Conservation (phyloP, 768 basidiomycete species). For the Leucosporidium scottii region DNA sequence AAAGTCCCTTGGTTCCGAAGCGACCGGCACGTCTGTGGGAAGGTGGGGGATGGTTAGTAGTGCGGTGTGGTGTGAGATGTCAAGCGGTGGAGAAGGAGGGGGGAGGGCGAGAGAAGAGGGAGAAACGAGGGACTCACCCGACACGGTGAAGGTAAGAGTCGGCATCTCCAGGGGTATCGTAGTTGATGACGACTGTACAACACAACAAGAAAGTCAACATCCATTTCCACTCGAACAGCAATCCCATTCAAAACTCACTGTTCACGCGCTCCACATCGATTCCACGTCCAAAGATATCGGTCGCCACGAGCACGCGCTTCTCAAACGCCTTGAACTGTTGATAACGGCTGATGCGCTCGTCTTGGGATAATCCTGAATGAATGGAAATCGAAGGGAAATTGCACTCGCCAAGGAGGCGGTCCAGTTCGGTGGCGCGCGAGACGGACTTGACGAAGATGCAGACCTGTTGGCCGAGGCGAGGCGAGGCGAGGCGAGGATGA, state of each 20-base stretch:
- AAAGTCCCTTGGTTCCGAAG: slow-evolving; percentile 98
- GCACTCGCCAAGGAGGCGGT: slow-evolving; percentile 90
- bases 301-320: slow-evolving; percentile 97
- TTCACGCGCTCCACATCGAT: slow-evolving; percentile 99
- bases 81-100: too few relatives aligned
- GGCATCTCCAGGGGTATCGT: slow-evolving; percentile 93
- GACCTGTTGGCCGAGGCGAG: slow-evolving; percentile 53
- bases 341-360: slow-evolving; percentile 93
- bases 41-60: too few relatives aligned
- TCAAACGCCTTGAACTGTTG: slow-evolving; percentile 98
- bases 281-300: slow-evolving; percentile 98
- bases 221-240: too few relatives aligned
- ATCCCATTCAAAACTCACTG: too few relatives aligned
- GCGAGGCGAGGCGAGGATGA: not conserved
- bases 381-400: slow-evolving; percentile 98
- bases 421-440: slow-evolving; percentile 88
- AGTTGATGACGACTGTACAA: slow-evolving; percentile 74
- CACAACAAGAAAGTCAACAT: too few relatives aligned
- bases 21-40: slow-evolving; percentile 93
- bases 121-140: slow-evolving; percentile 46
- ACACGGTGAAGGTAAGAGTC: slow-evolving; percentile 99
- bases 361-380: slow-evolving; percentile 87
- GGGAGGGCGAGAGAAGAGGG: too few relatives aligned
- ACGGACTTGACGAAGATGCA: slow-evolving; percentile 99
- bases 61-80: too few relatives aligned